Base-by-base conservation (phyloP, 225 moss, liverwort and hornwort species). In the Polytrichum commune region DNA sequence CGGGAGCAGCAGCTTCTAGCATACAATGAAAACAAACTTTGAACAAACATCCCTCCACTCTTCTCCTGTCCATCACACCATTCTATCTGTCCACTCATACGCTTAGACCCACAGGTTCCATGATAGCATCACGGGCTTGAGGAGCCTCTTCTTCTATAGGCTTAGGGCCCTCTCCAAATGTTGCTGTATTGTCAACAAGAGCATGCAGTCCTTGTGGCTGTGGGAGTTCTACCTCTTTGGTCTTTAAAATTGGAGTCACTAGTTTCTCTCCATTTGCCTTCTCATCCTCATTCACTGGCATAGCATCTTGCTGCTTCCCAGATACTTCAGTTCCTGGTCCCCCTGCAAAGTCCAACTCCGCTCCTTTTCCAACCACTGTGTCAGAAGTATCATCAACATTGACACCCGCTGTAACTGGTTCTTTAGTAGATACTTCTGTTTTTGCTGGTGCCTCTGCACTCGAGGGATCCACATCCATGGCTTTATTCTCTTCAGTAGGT, bases 161-260 rank as follows among this genome's bases (percentile, higher is more conserved):
- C 54, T 79, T 84, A 6, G 78, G 66, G 26, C 73, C 78, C 68
- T 75, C 80, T 69, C 84, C 75, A 67, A 74, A 76, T 32, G 74
- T 26, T 61, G 75, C 67, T 64, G 82, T 79, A 79, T 77, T 79
- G 53, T 78, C 85, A 72, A 88, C 77, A 60, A 88, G 83, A 75
- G 89, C 84, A 79, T 88, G 80, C 55, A 88, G 77, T 74, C 85
- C 83, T 79, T 79, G 79, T 69, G 83, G 79, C 82, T 86, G 84
- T 66, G 75, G 76, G 76, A 66, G 67, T n/a, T 79, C 95, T 81
- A 83, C 89, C 84, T 85, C 89, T 76, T 81, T 80, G 54, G 67
- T 73, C 66, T 77, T 77, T 58, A 72, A 76, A 65, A 69, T 28
- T n/a, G 70, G 60, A 32, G 29, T 80, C 18, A 69, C 71, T 54